Conservation (phyloP, 768 basidiomycete species). For the Naganishia randhawae region DNA sequence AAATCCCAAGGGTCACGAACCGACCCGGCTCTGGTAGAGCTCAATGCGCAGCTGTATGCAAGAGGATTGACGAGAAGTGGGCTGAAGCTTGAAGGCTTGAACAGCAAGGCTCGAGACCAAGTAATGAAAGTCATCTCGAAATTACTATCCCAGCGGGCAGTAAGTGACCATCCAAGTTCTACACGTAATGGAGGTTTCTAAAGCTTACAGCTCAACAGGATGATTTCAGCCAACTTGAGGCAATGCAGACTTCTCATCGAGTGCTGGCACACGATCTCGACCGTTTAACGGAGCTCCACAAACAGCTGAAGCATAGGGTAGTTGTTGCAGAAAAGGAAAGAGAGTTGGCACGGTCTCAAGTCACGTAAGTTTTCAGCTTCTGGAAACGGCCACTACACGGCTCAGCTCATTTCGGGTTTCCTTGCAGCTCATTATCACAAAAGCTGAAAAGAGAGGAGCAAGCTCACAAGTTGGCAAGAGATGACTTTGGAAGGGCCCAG, state of each 20-base stretch:
- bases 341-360: constrained; percentile 30
- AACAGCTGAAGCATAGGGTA: constrained; percentile 19
- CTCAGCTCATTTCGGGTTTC: background rate
- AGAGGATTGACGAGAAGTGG: constrained; percentile 31
- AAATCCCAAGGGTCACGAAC: background rate
- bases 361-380: constrained; percentile 22
- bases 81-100: constrained; percentile 30
- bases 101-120: constrained; percentile 25
- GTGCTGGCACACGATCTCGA: constrained; percentile 35
- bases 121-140: constrained; percentile 29
- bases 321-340: constrained; percentile 30
- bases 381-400: background rate
- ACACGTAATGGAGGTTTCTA: background rate
- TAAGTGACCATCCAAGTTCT: constrained; percentile 6
- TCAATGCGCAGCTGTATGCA: constrained; percentile 34
- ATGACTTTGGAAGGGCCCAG: constrained; percentile 32
- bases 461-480: constrained; percentile 30
- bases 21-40: constrained; percentile 18
- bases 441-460: constrained; percentile 33
- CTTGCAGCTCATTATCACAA: background rate
- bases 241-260: constrained; percentile 30
- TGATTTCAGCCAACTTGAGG: constrained; percentile 33
- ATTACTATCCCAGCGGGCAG: constrained; percentile 32
- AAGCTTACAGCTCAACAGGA: constrained; percentile 20
- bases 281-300: constrained; percentile 31